Percentiles rank a stretch among this genome's conserved stretches.
Conservation (phyloP, 139 green algal genomes). For the Axilococcus clingmanii region DNA sequence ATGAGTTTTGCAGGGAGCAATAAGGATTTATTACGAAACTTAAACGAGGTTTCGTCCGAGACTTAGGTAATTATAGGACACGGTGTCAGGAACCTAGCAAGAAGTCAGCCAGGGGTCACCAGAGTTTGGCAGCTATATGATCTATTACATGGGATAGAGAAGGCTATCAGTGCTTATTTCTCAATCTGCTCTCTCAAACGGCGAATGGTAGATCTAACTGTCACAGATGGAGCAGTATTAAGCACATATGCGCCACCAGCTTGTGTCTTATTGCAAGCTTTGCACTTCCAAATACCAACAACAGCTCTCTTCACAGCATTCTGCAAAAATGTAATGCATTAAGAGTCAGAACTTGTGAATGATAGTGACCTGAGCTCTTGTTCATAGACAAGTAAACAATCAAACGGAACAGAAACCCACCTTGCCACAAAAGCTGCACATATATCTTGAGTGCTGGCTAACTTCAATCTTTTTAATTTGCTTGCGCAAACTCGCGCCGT, state of each 20-base stretch:
- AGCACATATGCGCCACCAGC: slow-evolving; percentile 92
- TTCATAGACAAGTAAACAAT: no score
- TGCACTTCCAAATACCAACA: slow-evolving; percentile 98
- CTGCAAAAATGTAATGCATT: no score
- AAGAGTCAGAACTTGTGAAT: slow-evolving; percentile 49
- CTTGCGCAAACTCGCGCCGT: slow-evolving; percentile 93
- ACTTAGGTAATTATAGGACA: no score
- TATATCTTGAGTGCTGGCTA: slow-evolving; percentile 98
- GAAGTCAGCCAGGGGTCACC: no score
- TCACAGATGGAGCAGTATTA: slow-evolving; percentile 89
- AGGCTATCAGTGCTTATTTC: slow-evolving; percentile 31
- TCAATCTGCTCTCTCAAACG: slow-evolving; percentile 91
- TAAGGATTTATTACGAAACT: no score
- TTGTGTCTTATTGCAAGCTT: slow-evolving; percentile 83
- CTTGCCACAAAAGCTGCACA: slow-evolving; percentile 99
- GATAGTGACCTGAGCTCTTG: no score
- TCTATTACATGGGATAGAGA: no score
- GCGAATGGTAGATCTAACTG: slow-evolving; percentile 93
- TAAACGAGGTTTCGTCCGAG: no score
- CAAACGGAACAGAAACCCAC: no score
- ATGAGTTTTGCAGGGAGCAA: no score
- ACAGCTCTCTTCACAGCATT: slow-evolving; percentile 80
- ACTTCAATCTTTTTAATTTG: slow-evolving; percentile 99
- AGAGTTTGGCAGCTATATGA: no score
- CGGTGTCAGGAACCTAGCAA: no score